A percentile compares a stretch with the other conserved stretches of the same genome.
Conservation (phyloP, 2,329 filamentous ascomycete genomes). For the Akanthomyces uredinophilus region DNA sequence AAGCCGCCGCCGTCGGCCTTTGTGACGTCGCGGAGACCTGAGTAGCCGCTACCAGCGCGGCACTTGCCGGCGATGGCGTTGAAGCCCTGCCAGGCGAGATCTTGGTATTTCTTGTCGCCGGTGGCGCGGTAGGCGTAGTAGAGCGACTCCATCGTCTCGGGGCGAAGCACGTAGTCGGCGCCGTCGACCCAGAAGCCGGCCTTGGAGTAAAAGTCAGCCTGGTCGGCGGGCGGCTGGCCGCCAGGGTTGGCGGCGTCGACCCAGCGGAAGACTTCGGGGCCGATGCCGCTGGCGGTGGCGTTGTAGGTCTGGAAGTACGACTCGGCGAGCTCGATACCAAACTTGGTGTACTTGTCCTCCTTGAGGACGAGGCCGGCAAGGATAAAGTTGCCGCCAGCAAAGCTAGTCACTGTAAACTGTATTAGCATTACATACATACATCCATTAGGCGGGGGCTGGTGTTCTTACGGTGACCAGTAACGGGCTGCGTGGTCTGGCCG, state of each 20-base stretch:
- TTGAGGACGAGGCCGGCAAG: conserved; percentile 69
- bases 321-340: conserved; percentile 66
- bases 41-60: conserved; percentile 61
- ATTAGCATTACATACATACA: conserved; percentile 44
- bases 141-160: conserved; percentile 77
- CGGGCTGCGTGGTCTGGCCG: conserved; percentile 37
- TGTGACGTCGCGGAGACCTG: conserved; percentile 62
- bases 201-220: conserved; percentile 60
- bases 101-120: conserved; percentile 68
- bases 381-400: conserved; percentile 80
- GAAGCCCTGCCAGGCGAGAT: conserved; percentile 81
- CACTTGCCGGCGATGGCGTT: conserved; percentile 60
- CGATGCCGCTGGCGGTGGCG: conserved; percentile 64
- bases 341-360: conserved; percentile 62
- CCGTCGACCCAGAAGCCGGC: conserved; percentile 68
- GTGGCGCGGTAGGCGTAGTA: conserved; percentile 86
- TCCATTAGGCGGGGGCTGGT: conserved; percentile 54
- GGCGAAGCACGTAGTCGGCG: conserved; percentile 62
- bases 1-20: conserved; percentile 53
- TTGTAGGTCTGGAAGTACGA: conserved; percentile 72
- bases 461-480: conserved; percentile 47
- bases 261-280: conserved; percentile 69
- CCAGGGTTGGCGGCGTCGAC: conserved; percentile 39
- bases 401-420: conserved; percentile 66
- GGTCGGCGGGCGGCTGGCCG: conserved; percentile 57